A percentile compares a stretch with the other conserved stretches of the same genome.
Evolutionary conservation across 768 basidiomycete species (phyloP).

Genomic region (Chalciporus sphaerocephalus): DNA sequence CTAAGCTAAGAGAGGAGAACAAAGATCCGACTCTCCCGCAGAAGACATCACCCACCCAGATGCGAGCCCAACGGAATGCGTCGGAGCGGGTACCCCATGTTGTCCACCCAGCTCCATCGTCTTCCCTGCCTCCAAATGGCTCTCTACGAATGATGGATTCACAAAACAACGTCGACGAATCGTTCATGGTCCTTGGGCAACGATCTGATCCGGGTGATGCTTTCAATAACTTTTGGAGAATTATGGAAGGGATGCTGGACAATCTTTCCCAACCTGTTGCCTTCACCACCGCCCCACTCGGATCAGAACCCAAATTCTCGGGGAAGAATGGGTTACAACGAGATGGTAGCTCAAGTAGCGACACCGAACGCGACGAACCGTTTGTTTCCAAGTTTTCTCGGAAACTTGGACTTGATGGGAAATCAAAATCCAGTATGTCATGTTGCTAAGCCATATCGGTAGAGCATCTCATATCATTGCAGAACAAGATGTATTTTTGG

Average conservation of each 20-base stretch:
- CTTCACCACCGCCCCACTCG: slow-evolving; percentile 76
- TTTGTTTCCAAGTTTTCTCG: slow-evolving; percentile 55
- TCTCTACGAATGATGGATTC: slow-evolving; percentile 42
- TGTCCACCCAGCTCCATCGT: slow-evolving; percentile 36
- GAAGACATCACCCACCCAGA: slow-evolving; percentile 35
- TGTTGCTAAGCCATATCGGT: background rate
- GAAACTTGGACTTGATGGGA: slow-evolving; percentile 29
- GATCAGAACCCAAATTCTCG: slow-evolving; percentile 32
- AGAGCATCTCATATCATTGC: slow-evolving; percentile 9
- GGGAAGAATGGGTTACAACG: slow-evolving; percentile 32
- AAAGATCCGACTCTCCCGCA: slow-evolving; percentile 75
- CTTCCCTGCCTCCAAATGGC: slow-evolving; percentile 43
- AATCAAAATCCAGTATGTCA: slow-evolving; percentile 20
- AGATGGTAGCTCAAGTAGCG: slow-evolving; percentile 57
- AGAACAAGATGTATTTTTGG: slow-evolving; percentile 19
- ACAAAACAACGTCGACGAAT: slow-evolving; percentile 72
- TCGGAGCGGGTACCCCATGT: slow-evolving; percentile 14
- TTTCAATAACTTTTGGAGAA: slow-evolving; percentile 87
- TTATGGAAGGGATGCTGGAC: slow-evolving; percentile 82
- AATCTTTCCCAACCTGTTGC: slow-evolving; percentile 78
- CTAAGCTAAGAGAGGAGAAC: slow-evolving; percentile 68
- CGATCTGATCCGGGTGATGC: slow-evolving; percentile 79
- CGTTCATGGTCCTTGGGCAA: slow-evolving; percentile 84
- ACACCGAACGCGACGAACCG: slow-evolving; percentile 65
- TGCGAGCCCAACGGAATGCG: slow-evolving; percentile 22